Evolutionary conservation across 352 stramenopile genomes (phyloP).

Genomic region (Pythium guiyangense): DNA sequence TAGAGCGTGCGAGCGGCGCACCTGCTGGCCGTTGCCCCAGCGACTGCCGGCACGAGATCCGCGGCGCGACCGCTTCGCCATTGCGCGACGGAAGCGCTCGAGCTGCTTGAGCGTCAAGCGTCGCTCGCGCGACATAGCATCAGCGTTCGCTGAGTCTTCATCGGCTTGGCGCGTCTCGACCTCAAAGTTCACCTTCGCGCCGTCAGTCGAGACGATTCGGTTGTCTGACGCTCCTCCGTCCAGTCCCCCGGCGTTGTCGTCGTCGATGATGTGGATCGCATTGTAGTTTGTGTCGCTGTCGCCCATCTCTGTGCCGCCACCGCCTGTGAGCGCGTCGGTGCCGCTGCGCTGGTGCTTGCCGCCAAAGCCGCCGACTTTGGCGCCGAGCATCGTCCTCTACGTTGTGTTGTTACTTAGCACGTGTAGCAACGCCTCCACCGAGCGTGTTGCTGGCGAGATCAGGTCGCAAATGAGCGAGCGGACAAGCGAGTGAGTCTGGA

Average conservation of each 20-base stretch:
- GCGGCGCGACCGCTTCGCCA: conserved; percentile 16
- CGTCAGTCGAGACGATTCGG: not conserved
- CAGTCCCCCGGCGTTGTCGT: not conserved
- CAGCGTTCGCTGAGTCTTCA: not conserved
- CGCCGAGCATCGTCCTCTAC: conserved; percentile 2
- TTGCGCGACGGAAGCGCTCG: conserved; percentile 27
- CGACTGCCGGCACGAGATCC: conserved; percentile 5
- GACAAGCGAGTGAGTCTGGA: too few relatives aligned
- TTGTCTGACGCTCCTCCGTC: not conserved
- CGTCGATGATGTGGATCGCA: conserved; percentile 13
- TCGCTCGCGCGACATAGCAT: conserved; percentile 12
- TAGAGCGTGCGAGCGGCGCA: too few relatives aligned
- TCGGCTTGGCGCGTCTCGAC: conserved; percentile 3
- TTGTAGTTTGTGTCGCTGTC: conserved; percentile 17
- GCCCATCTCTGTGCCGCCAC: conserved; percentile 6
- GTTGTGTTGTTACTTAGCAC: too few relatives aligned
- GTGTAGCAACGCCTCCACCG: too few relatives aligned
- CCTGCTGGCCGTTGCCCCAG: conserved; percentile 6
- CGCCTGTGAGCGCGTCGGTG: conserved; percentile 1
- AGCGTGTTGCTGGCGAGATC: too few relatives aligned
- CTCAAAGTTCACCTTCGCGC: conserved; percentile 12
- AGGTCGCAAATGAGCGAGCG: too few relatives aligned
- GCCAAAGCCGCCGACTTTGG: conserved; percentile 6
- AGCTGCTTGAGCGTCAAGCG: conserved; percentile 26
- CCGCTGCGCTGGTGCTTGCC: conserved; percentile 5